A percentile compares a stretch with the other conserved stretches of the same genome.
Conservation (phyloP, 192 early-diverging fungal genomes). For the Entomortierella beljakovae region DNA sequence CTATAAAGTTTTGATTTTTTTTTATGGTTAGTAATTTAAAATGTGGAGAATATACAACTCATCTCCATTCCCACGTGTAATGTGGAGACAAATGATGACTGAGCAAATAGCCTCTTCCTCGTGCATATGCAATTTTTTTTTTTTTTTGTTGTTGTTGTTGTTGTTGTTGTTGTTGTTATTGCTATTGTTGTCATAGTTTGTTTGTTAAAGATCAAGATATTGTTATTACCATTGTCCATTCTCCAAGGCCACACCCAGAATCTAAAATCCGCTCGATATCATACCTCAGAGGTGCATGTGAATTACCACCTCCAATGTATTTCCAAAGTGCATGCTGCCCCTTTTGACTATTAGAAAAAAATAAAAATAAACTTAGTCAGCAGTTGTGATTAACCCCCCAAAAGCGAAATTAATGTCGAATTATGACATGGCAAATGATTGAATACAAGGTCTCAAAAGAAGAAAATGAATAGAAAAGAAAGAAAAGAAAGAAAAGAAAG, state of each 20-base stretch:
- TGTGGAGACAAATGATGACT: too few species aligned
- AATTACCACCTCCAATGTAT: conserved; percentile 51
- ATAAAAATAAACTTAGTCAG: conserved; percentile 11
- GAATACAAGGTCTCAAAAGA: background rate
- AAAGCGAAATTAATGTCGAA: too few species aligned
- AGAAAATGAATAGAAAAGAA: conserved; percentile 13
- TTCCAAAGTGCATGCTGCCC: conserved; percentile 56
- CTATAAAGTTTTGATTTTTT: too few species aligned
- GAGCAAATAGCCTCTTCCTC: too few species aligned
- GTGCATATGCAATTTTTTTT: too few species aligned
- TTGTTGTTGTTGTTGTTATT: too few species aligned
- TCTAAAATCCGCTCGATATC: conserved; percentile 44
- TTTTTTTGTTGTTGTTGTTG: too few species aligned
- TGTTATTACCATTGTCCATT: conserved; percentile 56
- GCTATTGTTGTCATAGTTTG: too few species aligned
- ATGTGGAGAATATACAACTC: too few species aligned
- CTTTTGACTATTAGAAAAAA: conserved; percentile 28
- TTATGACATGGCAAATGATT: background rate
- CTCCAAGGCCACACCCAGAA: conserved; percentile 52
- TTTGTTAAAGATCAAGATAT: too few species aligned
- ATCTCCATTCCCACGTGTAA: too few species aligned
- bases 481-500: background rate
- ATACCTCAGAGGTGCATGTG: conserved; percentile 44
- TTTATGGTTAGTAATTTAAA: too few species aligned
- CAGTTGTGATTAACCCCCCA: background rate